Percentiles rank a stretch among this genome's conserved stretches.
Conservation (phyloP, 345 rosid species). For the Kernera saxatilis region DNA sequence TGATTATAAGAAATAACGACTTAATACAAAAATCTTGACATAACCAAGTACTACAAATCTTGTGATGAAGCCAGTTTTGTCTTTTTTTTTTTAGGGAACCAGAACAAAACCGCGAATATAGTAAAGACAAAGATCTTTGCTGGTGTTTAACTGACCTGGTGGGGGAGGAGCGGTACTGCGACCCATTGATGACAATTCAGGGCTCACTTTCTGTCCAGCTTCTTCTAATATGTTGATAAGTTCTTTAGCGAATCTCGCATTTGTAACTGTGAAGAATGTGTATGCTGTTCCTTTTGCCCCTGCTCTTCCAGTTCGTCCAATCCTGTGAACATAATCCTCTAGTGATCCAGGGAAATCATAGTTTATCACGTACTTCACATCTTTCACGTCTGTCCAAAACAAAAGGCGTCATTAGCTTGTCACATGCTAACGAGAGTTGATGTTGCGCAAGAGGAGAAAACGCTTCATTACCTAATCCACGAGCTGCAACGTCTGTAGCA, state of each 20-base stretch:
- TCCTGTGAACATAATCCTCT: conserved; percentile 97
- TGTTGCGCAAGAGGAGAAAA: background rate
- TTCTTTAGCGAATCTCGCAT: conserved; percentile 96
- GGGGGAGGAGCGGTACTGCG: conserved; percentile 90
- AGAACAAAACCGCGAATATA: background rate
- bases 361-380: conserved; percentile 89
- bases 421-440: background rate
- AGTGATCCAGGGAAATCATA: conserved; percentile 99
- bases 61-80: background rate
- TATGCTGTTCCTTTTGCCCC: conserved; percentile 99
- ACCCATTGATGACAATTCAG: conserved; percentile 91
- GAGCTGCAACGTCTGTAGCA: conserved; percentile 99
- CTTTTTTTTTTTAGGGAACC: background rate
- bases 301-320: conserved; percentile 98
- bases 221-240: conserved; percentile 81
- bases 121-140: background rate
- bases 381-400: conserved; percentile 79
- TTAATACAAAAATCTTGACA: background rate
- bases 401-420: conserved; percentile 8
- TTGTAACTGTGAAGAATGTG: conserved; percentile 91
- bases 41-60: background rate
- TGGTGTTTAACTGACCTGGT: conserved; percentile 49
- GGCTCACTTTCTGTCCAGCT: conserved; percentile 95
- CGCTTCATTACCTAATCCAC: conserved; percentile 73
- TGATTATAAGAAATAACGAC: no score